These are phyloP conservation scores for Hypoxylon lenormandii DNA, from an alignment of 495 filamentous ascomycete genomes.

Conservation along the genomic window DNA sequence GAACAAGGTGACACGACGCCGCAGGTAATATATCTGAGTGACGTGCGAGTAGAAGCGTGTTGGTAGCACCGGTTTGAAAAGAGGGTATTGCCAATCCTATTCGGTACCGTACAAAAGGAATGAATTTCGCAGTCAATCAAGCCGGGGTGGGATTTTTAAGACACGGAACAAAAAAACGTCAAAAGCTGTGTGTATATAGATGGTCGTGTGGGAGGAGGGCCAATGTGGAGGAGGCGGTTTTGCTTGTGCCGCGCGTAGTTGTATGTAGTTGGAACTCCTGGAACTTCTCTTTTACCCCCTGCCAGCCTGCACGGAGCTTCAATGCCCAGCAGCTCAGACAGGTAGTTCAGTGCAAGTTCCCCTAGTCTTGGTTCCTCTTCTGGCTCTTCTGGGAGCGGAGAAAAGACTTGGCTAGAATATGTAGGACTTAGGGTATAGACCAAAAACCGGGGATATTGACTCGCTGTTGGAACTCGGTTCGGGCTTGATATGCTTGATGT, in stretches of 20 bases:
- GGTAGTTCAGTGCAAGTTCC: background rate
- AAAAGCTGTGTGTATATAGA: conserved; percentile 21
- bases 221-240: conserved; percentile 24
- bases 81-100: conserved; percentile 27
- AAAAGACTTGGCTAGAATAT: conserved; percentile 31
- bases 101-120: conserved; percentile 31
- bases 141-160: background rate
- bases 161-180: background rate
- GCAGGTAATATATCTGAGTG: conserved; percentile 45
- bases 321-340: conserved; percentile 30
- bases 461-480: conserved; percentile 23
- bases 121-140: conserved; percentile 21
- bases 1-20: conserved; percentile 38
- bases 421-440: background rate
- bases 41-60: conserved; percentile 30
- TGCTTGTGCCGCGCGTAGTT: conserved; percentile 46
- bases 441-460: conserved; percentile 24
- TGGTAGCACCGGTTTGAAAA: conserved; percentile 19
- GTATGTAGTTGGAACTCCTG: conserved; percentile 14
- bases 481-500: conserved; percentile 12
- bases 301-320: conserved; percentile 25
- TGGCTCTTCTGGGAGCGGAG: conserved; percentile 40
- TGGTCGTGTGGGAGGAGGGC: conserved; percentile 26
- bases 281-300: conserved; percentile 4
- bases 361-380: conserved; percentile 29